Base-by-base conservation (phyloP, 148 eudicot genomes). In the Camellia lanceoleosa region DNA sequence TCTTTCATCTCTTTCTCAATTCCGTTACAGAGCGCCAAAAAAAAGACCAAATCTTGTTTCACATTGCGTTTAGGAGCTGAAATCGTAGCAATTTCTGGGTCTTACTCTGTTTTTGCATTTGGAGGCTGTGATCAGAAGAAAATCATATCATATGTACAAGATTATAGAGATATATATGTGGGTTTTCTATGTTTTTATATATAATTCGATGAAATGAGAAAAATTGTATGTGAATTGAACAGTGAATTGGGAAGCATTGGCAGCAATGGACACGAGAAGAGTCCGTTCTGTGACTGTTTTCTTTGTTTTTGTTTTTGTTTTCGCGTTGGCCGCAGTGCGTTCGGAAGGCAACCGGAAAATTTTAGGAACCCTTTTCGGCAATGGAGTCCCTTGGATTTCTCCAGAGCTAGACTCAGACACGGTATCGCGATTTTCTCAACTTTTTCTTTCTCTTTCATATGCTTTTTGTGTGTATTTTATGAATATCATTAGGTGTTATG, bases 231-330 rank as follows among this genome's bases (percentile, higher is more conserved):
- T 75, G 56, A 71, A 79, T 18, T 75, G 85, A 79, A 78, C 10
- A 43, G 38, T 81, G 77, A 81, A 68, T 68, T 82, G 73, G 68
- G 56, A 63, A 52, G 59, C 44, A 47, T n/a, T 8, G 54, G 74
- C 61, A 80, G 67, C 71, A 78, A 89, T 84, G 87, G 81, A 72
- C 68, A 81, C 75, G 71, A 82, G 76, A 61, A 86, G 79, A 64
- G 71, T 81, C 66, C 68, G 75, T 81, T 84, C 61, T 62, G 62
- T 82, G 6, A 20, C 71, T 47, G 59, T 81, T 79, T 76, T 89
- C 49, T 54, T 84, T 72, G 85, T 79, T 77, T 76, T 85, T 81
- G n/a, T 89, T 71, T 86, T 83, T 38, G n/a, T 89, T 71, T 86
- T 83, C 20, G 54, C 80, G 9, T 83, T 75, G 56, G 83, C 76